Conservation (phyloP, 176 grass and related monocot genomes). For the Lolium rigidum region DNA sequence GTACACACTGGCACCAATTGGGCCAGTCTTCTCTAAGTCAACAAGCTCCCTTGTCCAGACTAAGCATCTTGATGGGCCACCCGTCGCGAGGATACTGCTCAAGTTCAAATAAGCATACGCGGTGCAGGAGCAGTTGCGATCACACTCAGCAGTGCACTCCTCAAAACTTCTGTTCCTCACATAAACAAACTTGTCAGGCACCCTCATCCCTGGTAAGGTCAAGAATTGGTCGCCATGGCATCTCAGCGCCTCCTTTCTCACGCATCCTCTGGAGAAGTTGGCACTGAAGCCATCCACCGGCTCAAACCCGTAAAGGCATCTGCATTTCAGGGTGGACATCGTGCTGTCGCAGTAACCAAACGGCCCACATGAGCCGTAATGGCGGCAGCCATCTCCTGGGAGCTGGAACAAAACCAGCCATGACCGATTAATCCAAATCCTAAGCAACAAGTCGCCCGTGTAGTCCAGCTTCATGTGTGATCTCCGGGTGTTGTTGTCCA, state of each 20-base stretch:
- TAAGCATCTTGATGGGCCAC: constrained; percentile 54
- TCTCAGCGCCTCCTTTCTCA: constrained; percentile 28
- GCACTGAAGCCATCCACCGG: constrained; percentile 3
- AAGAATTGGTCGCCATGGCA: not conserved
- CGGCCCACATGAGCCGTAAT: constrained; percentile 34
- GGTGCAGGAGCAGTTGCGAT: constrained; percentile 48
- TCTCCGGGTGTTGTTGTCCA: not conserved
- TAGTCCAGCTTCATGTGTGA: constrained; percentile 34
- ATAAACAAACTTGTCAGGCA: constrained; percentile 32
- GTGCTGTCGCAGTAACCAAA: constrained; percentile 32
- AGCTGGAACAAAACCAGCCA: not conserved
- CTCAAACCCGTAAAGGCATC: constrained; percentile 57
- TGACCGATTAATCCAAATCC: not conserved
- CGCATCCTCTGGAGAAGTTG: constrained; percentile 49
- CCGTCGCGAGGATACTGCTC: not conserved
- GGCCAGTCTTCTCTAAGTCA: constrained; percentile 34
- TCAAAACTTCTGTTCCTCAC: constrained; percentile 33
- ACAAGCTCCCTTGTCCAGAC: constrained; percentile 60
- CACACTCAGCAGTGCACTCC: constrained; percentile 46
- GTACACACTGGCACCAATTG: constrained; percentile 43
- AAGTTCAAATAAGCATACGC: constrained; percentile 54
- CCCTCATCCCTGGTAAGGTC: constrained; percentile 23
- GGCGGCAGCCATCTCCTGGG: constrained; percentile 21
- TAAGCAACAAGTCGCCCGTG: constrained; percentile 28
- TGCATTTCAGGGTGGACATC: constrained; percentile 29